phyloP scores from a whole-genome alignment of 306 rosid species.

The Lablab purpureus region DNA sequence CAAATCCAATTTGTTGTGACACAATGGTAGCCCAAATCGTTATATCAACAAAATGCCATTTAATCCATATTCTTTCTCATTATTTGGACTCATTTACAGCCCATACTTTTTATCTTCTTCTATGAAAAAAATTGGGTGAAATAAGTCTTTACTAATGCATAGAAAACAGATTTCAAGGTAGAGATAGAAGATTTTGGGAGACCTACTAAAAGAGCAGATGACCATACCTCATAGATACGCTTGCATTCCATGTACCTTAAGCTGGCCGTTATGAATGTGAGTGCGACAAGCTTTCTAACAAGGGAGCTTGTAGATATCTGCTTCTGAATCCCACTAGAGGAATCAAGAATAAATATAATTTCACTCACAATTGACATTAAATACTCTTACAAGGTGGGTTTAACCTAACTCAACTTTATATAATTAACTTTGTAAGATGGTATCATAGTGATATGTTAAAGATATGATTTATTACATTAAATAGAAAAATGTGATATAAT shows the following conservation, averaged over 20 bases:
- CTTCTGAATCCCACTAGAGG: conserved; percentile 82
- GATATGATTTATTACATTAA: too few relatives aligned
- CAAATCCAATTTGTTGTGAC: neutral
- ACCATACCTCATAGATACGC: conserved; percentile 87
- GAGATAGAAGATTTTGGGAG: neutral
- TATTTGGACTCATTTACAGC: conserved; percentile 19
- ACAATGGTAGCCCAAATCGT: neutral
- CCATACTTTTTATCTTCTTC: neutral
- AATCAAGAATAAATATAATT: conserved; percentile 33
- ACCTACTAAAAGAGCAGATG: conserved; percentile 25
- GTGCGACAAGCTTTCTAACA: conserved; percentile 78
- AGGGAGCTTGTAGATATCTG: conserved; percentile 77
- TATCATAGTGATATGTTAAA: too few relatives aligned
- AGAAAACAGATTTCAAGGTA: conserved; percentile 10
- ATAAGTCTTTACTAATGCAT: conserved; percentile 31
- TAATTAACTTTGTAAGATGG: too few relatives aligned
- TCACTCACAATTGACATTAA: conserved; percentile 25
- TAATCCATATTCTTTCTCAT: neutral
- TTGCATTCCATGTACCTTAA: conserved; percentile 85
- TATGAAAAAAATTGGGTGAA: neutral
- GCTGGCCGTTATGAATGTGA: conserved; percentile 76
- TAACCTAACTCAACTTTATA: too few relatives aligned
- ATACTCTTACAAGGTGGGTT: too few relatives aligned
- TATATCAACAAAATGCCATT: neutral
- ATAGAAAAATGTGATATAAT: too few relatives aligned